Evolutionary conservation across 139 green algal species (phyloP).

Genomic region (Prasinococcaceae sp.): DNA sequence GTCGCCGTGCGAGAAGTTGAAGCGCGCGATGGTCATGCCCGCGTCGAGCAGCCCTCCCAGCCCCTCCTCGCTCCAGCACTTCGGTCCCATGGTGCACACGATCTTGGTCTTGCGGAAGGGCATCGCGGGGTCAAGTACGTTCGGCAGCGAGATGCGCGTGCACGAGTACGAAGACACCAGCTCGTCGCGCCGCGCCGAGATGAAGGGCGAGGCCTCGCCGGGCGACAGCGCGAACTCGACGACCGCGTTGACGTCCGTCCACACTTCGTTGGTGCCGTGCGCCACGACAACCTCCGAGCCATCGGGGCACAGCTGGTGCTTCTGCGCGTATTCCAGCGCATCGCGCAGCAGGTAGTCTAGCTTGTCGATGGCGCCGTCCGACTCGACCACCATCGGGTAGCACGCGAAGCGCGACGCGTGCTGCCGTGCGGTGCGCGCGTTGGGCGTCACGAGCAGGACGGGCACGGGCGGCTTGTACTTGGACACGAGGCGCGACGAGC

Average conservation of each 20-base stretch:
- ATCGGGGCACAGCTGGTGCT: not conserved
- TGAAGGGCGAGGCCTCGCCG: not conserved
- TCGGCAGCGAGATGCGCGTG: not conserved
- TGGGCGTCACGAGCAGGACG: conserved; percentile 38
- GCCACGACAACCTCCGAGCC: not conserved
- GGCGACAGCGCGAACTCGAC: not conserved
- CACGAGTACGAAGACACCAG: not conserved
- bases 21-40: conserved; percentile 52
- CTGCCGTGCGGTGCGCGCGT: not conserved
- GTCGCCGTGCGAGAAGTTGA: conserved; percentile 61
- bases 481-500: conserved; percentile 30
- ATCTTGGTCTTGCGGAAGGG: conserved; percentile 53
- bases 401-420: not conserved
- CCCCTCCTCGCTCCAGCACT: conserved; percentile 35
- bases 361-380: not conserved
- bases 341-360: not conserved
- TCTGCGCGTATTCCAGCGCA: not conserved
- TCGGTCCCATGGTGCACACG: conserved; percentile 50
- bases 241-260: not conserved
- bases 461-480: conserved; percentile 50
- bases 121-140: not conserved
- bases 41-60: conserved; percentile 38
- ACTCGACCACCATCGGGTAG: not conserved
- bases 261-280: not conserved
- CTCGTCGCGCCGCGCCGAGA: not conserved